These are phyloP conservation scores for Quercus lobata DNA, from an alignment of 331 rosid species.

Conservation along the genomic window DNA sequence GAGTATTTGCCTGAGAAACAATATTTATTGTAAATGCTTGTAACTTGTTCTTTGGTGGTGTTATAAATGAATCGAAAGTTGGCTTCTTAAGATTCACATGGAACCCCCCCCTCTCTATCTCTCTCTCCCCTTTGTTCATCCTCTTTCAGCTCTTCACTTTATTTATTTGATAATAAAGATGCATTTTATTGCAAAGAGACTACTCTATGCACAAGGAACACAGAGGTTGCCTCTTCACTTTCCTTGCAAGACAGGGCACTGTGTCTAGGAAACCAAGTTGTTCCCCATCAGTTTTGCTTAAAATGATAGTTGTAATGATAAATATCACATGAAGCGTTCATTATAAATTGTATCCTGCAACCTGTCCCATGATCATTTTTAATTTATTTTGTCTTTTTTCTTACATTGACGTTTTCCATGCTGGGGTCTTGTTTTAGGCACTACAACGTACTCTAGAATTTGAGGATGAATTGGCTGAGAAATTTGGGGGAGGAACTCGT, in stretches of 20 bases:
- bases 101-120: background rate
- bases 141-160: background rate
- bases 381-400: constrained; percentile 18
- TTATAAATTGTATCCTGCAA: background rate
- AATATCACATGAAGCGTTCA: background rate
- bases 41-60: background rate
- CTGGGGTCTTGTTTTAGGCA: constrained; percentile 55
- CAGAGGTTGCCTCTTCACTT: background rate
- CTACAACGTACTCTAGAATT: constrained; percentile 94
- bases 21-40: background rate
- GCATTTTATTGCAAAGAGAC: no score
- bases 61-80: background rate
- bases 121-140: background rate
- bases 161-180: no score
- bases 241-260: background rate
- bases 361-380: constrained; percentile 2
- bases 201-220: no score
- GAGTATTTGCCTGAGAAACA: background rate
- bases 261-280: background rate
- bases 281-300: background rate
- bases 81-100: background rate
- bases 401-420: constrained; percentile 18
- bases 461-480: constrained; percentile 98
- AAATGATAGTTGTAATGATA: background rate
- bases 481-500: constrained; percentile 91